A percentile compares a stretch with the other conserved stretches of the same genome.
Conservation (phyloP, 108 stramenopile genomes). For the Skeletonema menzelii region DNA sequence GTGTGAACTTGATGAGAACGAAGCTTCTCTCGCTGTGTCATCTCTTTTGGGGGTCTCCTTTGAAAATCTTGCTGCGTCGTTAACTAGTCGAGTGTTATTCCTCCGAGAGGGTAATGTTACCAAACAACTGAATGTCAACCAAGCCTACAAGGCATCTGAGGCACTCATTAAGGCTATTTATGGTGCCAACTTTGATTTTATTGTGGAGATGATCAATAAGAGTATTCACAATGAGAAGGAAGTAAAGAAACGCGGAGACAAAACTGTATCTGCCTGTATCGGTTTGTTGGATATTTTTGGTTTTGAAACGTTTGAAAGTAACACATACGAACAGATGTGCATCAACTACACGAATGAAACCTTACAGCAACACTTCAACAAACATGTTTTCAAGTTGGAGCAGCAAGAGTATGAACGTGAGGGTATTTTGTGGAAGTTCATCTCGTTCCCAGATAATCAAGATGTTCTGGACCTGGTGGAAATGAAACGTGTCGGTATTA, state of each 20-base stretch:
- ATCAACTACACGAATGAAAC: slow-evolving; percentile 96
- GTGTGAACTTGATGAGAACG: slow-evolving; percentile 38
- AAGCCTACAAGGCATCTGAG: slow-evolving; percentile 79
- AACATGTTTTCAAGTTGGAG: slow-evolving; percentile 89
- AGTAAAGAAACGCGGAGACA: slow-evolving; percentile 29
- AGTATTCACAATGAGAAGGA: slow-evolving; percentile 41
- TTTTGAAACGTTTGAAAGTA: slow-evolving; percentile 91
- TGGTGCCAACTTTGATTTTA: slow-evolving; percentile 71
- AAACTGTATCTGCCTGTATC: slow-evolving; percentile 65
- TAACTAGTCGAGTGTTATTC: slow-evolving; percentile 64
- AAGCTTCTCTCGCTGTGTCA: slow-evolving; percentile 56
- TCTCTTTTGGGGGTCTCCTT: slow-evolving; percentile 62
- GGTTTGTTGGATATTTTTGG: slow-evolving; percentile 98
- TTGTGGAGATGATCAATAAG: slow-evolving; percentile 63
- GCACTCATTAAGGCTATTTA: slow-evolving; percentile 93
- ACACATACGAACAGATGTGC: slow-evolving; percentile 90
- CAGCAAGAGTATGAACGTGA: slow-evolving; percentile 91
- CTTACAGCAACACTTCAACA: slow-evolving; percentile 91
- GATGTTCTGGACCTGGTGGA: slow-evolving; percentile 93
- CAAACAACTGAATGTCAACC: slow-evolving; percentile 52
- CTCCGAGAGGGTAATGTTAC: slow-evolving; percentile 51
- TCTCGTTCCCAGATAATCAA: slow-evolving; percentile 93
- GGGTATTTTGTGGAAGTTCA: slow-evolving; percentile 88
- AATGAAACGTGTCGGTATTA: slow-evolving; percentile 85
- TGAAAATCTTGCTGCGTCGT: slow-evolving; percentile 41